A percentile compares a stretch with the other conserved stretches of the same genome.
phyloP scores from a whole-genome alignment of 2,329 filamentous ascomycete species.

The Fusarium sp. region DNA sequence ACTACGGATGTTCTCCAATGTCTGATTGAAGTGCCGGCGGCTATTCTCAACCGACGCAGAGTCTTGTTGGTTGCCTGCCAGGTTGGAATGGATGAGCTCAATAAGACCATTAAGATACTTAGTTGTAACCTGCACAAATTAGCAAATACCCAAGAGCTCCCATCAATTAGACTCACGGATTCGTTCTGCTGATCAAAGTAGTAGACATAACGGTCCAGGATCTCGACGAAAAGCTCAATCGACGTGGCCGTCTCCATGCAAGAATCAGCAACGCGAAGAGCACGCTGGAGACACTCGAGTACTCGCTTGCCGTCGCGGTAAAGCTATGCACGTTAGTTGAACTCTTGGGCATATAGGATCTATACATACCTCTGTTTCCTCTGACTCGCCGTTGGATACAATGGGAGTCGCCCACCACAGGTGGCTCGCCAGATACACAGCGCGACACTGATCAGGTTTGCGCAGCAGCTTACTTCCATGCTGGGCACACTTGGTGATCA shows the following conservation, averaged over 20 bases:
- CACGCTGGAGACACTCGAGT: conserved; percentile 94
- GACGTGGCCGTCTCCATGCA: conserved; percentile 99
- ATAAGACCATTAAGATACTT: conserved; percentile 99
- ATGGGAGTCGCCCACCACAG: conserved; percentile 98
- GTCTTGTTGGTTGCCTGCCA: conserved; percentile 87
- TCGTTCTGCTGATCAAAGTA: conserved; percentile 99
- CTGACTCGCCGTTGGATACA: conserved; percentile 81
- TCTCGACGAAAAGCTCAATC: conserved; percentile 98
- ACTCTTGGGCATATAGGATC: neutral
- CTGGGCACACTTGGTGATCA: conserved; percentile 97
- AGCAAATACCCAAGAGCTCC: conserved; percentile 11
- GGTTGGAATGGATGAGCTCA: conserved; percentile 96
- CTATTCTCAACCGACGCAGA: conserved; percentile 89
- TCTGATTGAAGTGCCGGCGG: conserved; percentile 93
- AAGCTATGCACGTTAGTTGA: conserved; percentile 69
- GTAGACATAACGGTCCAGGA: conserved; percentile 97
- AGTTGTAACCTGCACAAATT: conserved; percentile 77
- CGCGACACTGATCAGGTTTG: conserved; percentile 97
- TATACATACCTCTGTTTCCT: conserved; percentile 80
- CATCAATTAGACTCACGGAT: conserved; percentile 70
- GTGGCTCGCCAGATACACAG: conserved; percentile 96
- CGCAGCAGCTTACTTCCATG: conserved; percentile 97
- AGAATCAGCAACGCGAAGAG: conserved; percentile 94
- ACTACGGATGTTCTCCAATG: conserved; percentile 91
- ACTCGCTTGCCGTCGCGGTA: conserved; percentile 98